Base-by-base conservation (phyloP, 1,139 yeast species). In the Candida mesenterica region DNA sequence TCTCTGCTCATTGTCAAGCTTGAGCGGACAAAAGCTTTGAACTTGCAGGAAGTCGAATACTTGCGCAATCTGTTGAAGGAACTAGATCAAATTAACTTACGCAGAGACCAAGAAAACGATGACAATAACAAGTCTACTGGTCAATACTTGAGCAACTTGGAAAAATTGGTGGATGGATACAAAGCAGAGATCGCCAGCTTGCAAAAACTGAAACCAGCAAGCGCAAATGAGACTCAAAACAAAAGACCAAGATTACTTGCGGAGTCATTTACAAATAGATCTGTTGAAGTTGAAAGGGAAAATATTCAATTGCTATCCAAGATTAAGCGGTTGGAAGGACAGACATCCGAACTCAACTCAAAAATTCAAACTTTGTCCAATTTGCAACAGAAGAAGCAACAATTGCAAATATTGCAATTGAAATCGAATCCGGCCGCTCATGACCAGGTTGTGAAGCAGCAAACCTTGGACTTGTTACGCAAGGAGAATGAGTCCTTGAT, bases 381-480 rank as follows among this genome's bases (percentile, higher is more conserved):
- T 12, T 41, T 62, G 4, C 39, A 54, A 22, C 18, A 40, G 10
- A 71, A 75, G 42, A 65, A 64, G 38, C 49, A 57, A n/a, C 57
- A 58, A 30, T 54, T 70, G 3, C 72, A 80, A 32, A 68, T 86
- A 1, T 57, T 88, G 15, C 87, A 85, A 55, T 59, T 85, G 36
- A 70, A 80, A 37, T 71, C 76, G 27, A 86, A 83, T 51, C 95
- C 95, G 1, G 71, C 82, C n/a, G 46, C 73, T 3, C 67, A 67
- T 17, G 84, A 82, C 48, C 94, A 86, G 53, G 59, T 72, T 10
- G 62, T 82, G n/a, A 83, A 82, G 45, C 70, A 67, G 42, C 62
- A 68, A 29, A 66, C 75, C 40, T 57, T 87, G 15, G 75, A 72
- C 13, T 61, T 70, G 0, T 61, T 88, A 22, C 57, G 69, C 31